A percentile compares a stretch with the other conserved stretches of the same genome.
Conservation (phyloP, 768 basidiomycete species). For the Lentinus tigrinus region DNA sequence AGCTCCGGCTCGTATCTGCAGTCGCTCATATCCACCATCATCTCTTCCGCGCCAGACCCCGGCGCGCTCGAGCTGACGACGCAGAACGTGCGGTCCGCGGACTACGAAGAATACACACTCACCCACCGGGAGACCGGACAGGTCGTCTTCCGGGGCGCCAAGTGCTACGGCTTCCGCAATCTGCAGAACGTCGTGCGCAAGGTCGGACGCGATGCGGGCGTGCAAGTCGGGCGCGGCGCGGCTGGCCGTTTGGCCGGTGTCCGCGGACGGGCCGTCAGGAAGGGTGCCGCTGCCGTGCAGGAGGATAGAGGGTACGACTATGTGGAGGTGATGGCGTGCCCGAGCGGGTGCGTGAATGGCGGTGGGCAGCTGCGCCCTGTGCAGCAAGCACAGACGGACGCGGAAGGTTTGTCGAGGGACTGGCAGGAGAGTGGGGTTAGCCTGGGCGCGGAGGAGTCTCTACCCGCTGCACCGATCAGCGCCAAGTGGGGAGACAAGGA, state of each 20-base stretch:
- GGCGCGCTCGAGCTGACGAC: constrained; percentile 44
- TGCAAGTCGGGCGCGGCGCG: constrained; percentile 70
- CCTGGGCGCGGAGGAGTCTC: constrained; percentile 25
- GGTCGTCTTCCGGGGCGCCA: constrained; percentile 87
- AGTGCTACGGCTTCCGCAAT: constrained; percentile 97
- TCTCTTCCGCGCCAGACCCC: constrained; percentile 32
- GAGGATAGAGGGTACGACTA: constrained; percentile 72
- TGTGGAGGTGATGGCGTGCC: constrained; percentile 99
- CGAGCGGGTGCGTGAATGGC: constrained; percentile 95
- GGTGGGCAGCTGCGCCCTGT: constrained; percentile 73
- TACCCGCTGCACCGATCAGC: constrained; percentile 36
- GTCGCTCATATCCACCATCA: constrained; percentile 62
- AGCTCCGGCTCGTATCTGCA: constrained; percentile 94
- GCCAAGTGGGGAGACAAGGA: constrained; percentile 81
- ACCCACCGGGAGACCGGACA: constrained; percentile 45
- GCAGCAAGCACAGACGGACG: constrained; percentile 37
- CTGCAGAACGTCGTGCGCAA: constrained; percentile 95
- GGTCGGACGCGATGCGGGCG: constrained; percentile 81
- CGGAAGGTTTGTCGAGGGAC: constrained; percentile 65
- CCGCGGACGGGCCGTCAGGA: constrained; percentile 22
- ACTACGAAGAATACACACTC: constrained; percentile 76
- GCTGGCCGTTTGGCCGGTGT: constrained; percentile 45
- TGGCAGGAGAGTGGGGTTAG: constrained; percentile 58
- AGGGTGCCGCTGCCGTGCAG: constrained; percentile 26
- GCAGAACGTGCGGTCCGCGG: constrained; percentile 65